phyloP scores from a whole-genome alignment of 1,139 yeast species.

The Tardiomyces depauwii region DNA sequence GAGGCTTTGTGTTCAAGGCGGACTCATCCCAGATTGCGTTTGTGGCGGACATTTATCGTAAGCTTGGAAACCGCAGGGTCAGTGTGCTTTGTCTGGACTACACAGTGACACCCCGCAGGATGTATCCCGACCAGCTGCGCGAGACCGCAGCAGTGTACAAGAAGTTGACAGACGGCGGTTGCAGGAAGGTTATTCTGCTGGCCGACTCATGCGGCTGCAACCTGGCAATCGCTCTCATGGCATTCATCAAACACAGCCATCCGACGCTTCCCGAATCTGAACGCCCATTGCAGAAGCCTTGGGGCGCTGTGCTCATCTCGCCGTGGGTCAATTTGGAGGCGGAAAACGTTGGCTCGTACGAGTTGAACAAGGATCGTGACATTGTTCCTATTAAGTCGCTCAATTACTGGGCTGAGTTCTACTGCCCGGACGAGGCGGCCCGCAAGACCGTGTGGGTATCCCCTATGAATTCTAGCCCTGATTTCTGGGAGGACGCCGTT shows the following conservation, averaged over 20 bases:
- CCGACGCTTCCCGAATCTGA: neutral
- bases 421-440: constrained; percentile 17
- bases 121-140: constrained; percentile 11
- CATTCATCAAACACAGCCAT: neutral
- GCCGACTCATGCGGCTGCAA: constrained; percentile 44
- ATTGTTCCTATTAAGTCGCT: constrained; percentile 7
- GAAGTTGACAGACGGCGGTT: constrained; percentile 8
- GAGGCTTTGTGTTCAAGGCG: constrained; percentile 9
- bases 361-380: constrained; percentile 18
- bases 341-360: constrained; percentile 19
- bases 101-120: constrained; percentile 9
- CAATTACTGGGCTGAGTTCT: constrained; percentile 23
- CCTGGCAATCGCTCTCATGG: constrained; percentile 15
- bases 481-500: constrained; percentile 27
- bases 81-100: constrained; percentile 11
- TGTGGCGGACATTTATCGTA: neutral
- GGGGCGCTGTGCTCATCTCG: constrained; percentile 1
- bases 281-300: neutral
- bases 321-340: constrained; percentile 5
- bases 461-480: constrained; percentile 9
- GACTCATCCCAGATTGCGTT: constrained; percentile 3
- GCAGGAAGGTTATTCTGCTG: constrained; percentile 25
- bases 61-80: constrained; percentile 3
- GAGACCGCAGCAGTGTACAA: constrained; percentile 9
- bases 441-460: constrained; percentile 6